These are phyloP conservation scores for Apiospora pterosperma DNA, from an alignment of 2,329 filamentous ascomycete species.

Conservation along the genomic window DNA sequence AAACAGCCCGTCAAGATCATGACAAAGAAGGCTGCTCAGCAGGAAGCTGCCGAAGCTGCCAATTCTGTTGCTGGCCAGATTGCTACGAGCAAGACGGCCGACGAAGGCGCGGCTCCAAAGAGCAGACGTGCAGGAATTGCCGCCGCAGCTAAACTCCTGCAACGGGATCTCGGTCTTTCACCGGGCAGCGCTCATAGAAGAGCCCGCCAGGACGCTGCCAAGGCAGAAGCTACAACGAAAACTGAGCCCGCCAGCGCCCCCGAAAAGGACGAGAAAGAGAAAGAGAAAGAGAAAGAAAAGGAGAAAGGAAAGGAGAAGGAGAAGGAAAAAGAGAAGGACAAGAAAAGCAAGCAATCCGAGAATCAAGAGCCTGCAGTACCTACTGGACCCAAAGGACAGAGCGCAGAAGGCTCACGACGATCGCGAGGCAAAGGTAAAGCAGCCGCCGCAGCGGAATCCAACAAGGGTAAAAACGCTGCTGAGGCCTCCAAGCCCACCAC, in stretches of 20 bases:
- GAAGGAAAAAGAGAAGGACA: constrained; percentile 18
- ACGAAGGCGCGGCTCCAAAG: constrained; percentile 42
- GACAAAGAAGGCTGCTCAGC: constrained; percentile 54
- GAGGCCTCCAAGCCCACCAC: constrained; percentile 18
- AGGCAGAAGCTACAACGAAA: constrained; percentile 49
- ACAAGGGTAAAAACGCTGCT: constrained; percentile 22
- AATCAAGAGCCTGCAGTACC: constrained; percentile 22
- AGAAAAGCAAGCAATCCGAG: constrained; percentile 16
- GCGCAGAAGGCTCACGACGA: constrained; percentile 19
- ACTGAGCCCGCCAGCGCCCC: constrained; percentile 27
- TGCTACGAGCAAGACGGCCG: constrained; percentile 23
- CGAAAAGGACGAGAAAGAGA: constrained; percentile 20
- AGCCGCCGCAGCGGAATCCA: constrained; percentile 21
- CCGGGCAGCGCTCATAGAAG: constrained; percentile 60
- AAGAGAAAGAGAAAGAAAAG: constrained; percentile 13
- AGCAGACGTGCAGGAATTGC: constrained; percentile 59
- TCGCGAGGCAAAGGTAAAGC: constrained; percentile 35
- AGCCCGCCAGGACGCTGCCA: constrained; percentile 55
- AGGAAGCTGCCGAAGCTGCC: constrained; percentile 44
- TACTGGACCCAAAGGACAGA: constrained; percentile 28
- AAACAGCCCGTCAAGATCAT: constrained; percentile 57
- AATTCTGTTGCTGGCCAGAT: constrained; percentile 39
- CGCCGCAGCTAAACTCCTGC: constrained; percentile 61
- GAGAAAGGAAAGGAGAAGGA: constrained; percentile 17
- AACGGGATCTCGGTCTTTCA: constrained; percentile 63